Conservation (phyloP, 495 filamentous ascomycete genomes). For the Xylaria acuta region DNA sequence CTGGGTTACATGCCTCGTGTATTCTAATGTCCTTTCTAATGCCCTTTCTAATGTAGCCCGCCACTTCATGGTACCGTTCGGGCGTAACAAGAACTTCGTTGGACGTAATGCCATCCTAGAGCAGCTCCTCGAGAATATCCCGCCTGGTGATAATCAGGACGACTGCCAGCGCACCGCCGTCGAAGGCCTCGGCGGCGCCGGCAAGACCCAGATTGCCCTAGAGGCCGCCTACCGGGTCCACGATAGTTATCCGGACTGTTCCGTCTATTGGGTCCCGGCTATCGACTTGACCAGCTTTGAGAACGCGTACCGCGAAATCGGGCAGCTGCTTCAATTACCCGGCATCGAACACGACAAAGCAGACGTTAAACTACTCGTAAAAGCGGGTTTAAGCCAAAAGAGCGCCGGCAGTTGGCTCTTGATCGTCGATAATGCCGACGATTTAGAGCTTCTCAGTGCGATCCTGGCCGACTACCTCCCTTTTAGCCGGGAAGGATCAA, state of each 20-base stretch:
- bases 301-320: slow-evolving; percentile 53
- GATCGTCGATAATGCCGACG: slow-evolving; percentile 61
- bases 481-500: slow-evolving; percentile 42
- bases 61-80: slow-evolving; percentile 35
- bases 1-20: too few species aligned
- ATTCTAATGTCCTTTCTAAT: too few species aligned
- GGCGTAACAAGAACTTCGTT: slow-evolving; percentile 51
- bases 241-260: slow-evolving; percentile 42
- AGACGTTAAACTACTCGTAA: slow-evolving; percentile 47
- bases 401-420: slow-evolving; percentile 54
- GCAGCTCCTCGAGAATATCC: slow-evolving; percentile 39
- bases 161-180: slow-evolving; percentile 50
- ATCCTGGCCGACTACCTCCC: slow-evolving; percentile 43
- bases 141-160: slow-evolving; percentile 24
- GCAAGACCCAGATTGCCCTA: slow-evolving; percentile 63
- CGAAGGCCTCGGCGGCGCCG: slow-evolving; percentile 54
- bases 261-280: slow-evolving; percentile 58
- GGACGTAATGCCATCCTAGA: slow-evolving; percentile 46
- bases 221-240: slow-evolving; percentile 53
- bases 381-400: slow-evolving; percentile 41
- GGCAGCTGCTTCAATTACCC: slow-evolving; percentile 37
- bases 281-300: slow-evolving; percentile 46
- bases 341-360: slow-evolving; percentile 42
- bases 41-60: neutral
- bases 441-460: slow-evolving; percentile 39